Evolutionary conservation across 192 early-diverging fungal genomes (phyloP), one percentile per base, ranked within the genome.

Genomic region (Umbelopsis sp.): DNA sequence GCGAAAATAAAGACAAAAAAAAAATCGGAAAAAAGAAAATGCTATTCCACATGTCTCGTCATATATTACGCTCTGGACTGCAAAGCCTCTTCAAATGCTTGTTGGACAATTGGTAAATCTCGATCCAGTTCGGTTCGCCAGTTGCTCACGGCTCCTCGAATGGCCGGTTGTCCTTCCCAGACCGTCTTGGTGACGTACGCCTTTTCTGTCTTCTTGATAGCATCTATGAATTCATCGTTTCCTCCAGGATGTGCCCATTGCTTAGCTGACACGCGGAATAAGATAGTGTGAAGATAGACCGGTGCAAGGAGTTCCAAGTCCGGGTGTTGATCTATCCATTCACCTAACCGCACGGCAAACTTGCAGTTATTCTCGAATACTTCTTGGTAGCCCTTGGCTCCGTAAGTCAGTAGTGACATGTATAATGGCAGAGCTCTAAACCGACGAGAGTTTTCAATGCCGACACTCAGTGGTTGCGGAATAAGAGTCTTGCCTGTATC

Each of bases 381-480:
- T 10, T 69, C 65, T 3, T 38, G 45, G 69, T 86, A 88, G 1
- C 88, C 88, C 0, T 78, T 51, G 17, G 77, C 75, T 16, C 88
- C 88, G 36, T 87, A 86, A 0, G 85, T 71, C 11, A 75, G 43
- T 9, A 90, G 49, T 14, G 81, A 84, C 3, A 82, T 82, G 74
- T 82, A 90, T 11, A 90, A 68, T 43, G 88, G 87, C 29, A 90
- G 44, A 8, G 85, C 80, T 21, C 88, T 74, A 69, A 90, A 90
- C 44, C 88, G 73, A 29, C 84, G 80, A 14, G 85, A 86, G 74
- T 90, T 90, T 75, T 88, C 87, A 44, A 90, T 84, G n/a, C 77
- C 77, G 43, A 85, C 70, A 38, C 79, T 85, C 59, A 87, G 72
- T 5, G 86, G 83, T 44, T 82, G 80, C 25, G 79, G 51, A 25